A percentile compares a stretch with the other conserved stretches of the same genome.
These are phyloP conservation scores for Fusarium sp. DNA, from an alignment of 2,329 filamentous ascomycete species.

Conservation along the genomic window DNA sequence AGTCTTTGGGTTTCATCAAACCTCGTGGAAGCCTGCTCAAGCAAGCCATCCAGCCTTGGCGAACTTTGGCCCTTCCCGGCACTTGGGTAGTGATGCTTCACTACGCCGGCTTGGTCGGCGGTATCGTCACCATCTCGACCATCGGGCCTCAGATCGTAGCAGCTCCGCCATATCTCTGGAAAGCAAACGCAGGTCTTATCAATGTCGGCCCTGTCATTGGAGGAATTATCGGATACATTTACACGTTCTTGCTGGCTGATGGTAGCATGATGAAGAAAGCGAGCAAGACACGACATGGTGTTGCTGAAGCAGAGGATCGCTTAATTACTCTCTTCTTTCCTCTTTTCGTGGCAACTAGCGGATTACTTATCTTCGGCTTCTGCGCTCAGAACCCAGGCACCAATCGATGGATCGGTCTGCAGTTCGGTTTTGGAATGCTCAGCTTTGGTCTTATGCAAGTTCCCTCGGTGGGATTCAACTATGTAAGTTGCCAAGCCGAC, in stretches of 20 bases:
- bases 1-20: constrained; percentile 26
- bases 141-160: constrained; percentile 52
- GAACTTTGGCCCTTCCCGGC: constrained; percentile 47
- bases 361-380: constrained; percentile 56
- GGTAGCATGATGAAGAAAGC: constrained; percentile 16
- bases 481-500: constrained; percentile 47
- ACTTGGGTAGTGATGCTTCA: constrained; percentile 56
- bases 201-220: constrained; percentile 54
- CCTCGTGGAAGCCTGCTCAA: constrained; percentile 18
- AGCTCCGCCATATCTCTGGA: constrained; percentile 54
- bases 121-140: constrained; percentile 53
- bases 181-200: constrained; percentile 51
- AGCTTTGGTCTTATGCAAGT: constrained; percentile 56
- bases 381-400: constrained; percentile 52
- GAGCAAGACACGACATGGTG: constrained; percentile 44
- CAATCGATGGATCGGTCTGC: constrained; percentile 53
- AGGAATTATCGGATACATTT: constrained; percentile 47
- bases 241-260: constrained; percentile 49
- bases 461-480: constrained; percentile 57
- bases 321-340: constrained; percentile 51
- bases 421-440: constrained; percentile 55
- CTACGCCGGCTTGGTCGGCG: constrained; percentile 55
- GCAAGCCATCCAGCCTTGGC: constrained; percentile 30
- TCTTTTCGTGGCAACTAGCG: constrained; percentile 50
- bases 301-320: constrained; percentile 53